Base-by-base conservation (phyloP, 2,329 filamentous ascomycete species). In the Sclerotinia trifoliorum region DNA sequence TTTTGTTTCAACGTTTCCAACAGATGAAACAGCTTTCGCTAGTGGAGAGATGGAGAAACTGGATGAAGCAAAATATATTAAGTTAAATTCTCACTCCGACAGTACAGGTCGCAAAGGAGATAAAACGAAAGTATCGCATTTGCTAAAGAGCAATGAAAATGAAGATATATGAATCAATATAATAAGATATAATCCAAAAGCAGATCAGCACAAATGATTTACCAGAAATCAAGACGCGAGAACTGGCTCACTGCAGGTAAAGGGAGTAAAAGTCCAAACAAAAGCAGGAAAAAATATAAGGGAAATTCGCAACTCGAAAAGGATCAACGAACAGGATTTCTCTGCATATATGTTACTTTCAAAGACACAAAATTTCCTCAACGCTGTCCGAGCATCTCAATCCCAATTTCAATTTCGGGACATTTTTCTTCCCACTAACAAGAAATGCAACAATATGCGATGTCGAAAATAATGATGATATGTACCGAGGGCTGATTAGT, bases 201-300 rank as follows among this genome's bases (percentile, higher is more conserved):
- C 13, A 62, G 44, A 62, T 56, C 54, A 35, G 21, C 35, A 35
- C 54, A 35, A 35, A 35, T 24, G 44, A 62, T 62, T 62, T 62
- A 49, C 58, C 58, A 62, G 21, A 62, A 61, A 62, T 62, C 44
- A 49, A 49, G 10, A 62, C 29, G n/a, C 10, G 17, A 17, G 7
- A n/a, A 62, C 44, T 17, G 4, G 44, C 44, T 29, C 58, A 62
- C 58, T 35, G 21, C 58, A 24, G 17, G 21, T 21, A 62, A 48
- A 32, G 19, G 46, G 35, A 62, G 35, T n/a, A 49, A 17, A 24
- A 24, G 49, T 29, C 29, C 3, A 49, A 24, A 46, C 35, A 56
- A 35, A 49, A 48, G 29, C 13, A 35, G 42, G 44, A 62, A 49
- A 49, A 35, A 39, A n/a, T 8, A 35, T n/a, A 32, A n/a, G 15